Evolutionary conservation across 2,329 filamentous ascomycete genomes (phyloP), one percentile per base, ranked within the genome.

Genomic region (Grosmannia serpens): DNA sequence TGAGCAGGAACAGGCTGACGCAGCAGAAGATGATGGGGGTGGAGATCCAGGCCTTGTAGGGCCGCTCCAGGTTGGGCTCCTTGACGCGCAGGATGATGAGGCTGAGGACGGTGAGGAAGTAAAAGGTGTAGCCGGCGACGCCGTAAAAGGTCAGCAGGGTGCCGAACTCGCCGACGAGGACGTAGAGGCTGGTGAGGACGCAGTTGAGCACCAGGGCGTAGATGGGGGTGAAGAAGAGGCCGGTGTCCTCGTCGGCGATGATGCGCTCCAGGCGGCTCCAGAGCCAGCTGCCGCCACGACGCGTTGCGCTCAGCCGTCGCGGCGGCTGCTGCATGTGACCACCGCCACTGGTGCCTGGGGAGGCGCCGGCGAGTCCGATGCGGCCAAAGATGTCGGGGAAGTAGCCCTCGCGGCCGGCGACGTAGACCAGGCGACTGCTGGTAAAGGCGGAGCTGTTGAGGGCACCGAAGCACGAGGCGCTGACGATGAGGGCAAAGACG

Each of bases 1-100:
- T 91, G 49, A 99, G 81, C 63, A 99, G 72, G 69, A 99, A 99
- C 63, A 99, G 72, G 69, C 89, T 95, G 46, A 99, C 94, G 68
- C 94, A 99, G 79, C 94, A 99, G 70, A 99, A 99, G 59, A 96
- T 92, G 64, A 99, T 92, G 13, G 94, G 94, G 2, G 94, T 99
- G 1, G 87, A 87, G 67, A 99, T 96, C 94, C 92, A 99, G 3
- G 91, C 96, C 70, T 85, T 86, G 73, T 99, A 99, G 0, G 94
- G 92, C 29, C 94, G 77, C 70, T 96, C 91, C 52, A 99, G 79
- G 62, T 86, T 78, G 4, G 94, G 94, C 71, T 99, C 94, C 62
- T 82, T 82, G 33, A 97, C 89, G 33, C 94, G 81, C 62, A 99
- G 77, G 56, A 99, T 82, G 62, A 99, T 96, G 54, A 99, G 79